phyloP scores from a whole-genome alignment of 2,329 filamentous ascomycete genomes.

The Periconia sp. region DNA sequence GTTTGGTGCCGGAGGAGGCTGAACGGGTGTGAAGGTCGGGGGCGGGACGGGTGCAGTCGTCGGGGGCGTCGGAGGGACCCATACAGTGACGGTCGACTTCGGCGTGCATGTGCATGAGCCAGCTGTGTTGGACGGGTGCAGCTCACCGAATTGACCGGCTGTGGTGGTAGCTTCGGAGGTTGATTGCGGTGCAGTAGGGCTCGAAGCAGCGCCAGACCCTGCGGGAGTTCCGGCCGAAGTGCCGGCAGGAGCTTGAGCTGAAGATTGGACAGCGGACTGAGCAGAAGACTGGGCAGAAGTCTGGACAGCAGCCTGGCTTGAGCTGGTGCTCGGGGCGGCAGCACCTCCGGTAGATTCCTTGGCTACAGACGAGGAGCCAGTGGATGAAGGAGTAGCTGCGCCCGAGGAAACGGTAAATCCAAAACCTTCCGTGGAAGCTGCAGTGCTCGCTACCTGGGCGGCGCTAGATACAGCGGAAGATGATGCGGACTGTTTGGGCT shows the following conservation, averaged over 20 bases:
- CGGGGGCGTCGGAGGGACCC: conserved; percentile 18
- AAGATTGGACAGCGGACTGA: conserved; percentile 6
- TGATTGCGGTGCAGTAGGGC: too few species aligned
- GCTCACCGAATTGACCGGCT: conserved; percentile 16
- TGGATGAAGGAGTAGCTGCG: too few species aligned
- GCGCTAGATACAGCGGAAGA: conserved; percentile 13
- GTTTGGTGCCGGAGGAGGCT: too few species aligned
- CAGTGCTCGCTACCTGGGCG: conserved; percentile 1
- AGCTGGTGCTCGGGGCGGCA: conserved; percentile 4
- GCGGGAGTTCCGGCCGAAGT: too few species aligned
- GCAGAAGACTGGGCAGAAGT: not conserved
- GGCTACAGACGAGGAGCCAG: too few species aligned
- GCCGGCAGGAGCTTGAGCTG: conserved; percentile 9
- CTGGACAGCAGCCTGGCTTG: not conserved
- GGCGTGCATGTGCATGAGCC: conserved; percentile 22
- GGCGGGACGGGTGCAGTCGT: too few species aligned
- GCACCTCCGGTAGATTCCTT: conserved; percentile 15
- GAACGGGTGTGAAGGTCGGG: too few species aligned
- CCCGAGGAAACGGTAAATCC: too few species aligned
- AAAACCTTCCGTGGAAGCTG: too few species aligned
- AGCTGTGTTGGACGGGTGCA: conserved; percentile 11
- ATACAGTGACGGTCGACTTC: conserved; percentile 8
- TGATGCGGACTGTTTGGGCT: conserved; percentile 19
- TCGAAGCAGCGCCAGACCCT: too few species aligned
- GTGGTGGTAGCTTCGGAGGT: too few species aligned